phyloP scores from a whole-genome alignment of 1,284 basidiomycete genomes.

The Tilletiaria anomala region DNA sequence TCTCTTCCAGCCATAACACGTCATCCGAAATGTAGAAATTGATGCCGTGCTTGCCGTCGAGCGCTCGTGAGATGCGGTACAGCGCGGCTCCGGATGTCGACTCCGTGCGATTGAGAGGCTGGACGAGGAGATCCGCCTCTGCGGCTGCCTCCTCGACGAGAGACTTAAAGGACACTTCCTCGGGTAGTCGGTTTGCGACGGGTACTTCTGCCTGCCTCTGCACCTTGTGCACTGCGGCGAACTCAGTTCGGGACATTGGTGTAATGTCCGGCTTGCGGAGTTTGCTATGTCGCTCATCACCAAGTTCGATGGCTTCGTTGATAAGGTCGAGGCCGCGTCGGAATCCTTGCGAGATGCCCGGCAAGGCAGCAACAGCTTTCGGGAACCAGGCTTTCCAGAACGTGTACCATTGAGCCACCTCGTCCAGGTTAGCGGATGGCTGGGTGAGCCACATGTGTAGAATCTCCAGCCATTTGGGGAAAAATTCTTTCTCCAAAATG shows the following conservation, averaged over 20 bases:
- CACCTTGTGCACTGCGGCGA: not conserved
- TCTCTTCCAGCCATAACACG: conserved; percentile 43
- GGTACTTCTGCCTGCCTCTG: conserved; percentile 7
- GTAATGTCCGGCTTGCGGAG: conserved; percentile 51
- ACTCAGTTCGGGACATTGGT: conserved; percentile 5
- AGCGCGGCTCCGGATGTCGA: conserved; percentile 56
- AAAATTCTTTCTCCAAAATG: conserved; percentile 61
- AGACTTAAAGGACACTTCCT: conserved; percentile 57
- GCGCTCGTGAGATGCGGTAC: conserved; percentile 60
- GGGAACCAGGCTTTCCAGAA: conserved; percentile 76
- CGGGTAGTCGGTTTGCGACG: not conserved
- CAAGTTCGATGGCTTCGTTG: conserved; percentile 71
- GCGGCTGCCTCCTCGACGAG: conserved; percentile 79
- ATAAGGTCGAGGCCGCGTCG: conserved; percentile 72
- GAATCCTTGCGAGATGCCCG: conserved; percentile 62
- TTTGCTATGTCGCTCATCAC: conserved; percentile 36
- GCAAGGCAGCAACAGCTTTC: conserved; percentile 43
- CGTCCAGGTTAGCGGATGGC: conserved; percentile 64
- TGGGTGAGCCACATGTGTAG: conserved; percentile 79
- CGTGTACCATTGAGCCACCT: conserved; percentile 73
- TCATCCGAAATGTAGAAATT: conserved; percentile 73
- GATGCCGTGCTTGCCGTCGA: conserved; percentile 69
- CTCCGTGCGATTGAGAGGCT: conserved; percentile 69
- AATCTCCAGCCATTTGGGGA: conserved; percentile 88
- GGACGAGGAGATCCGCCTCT: conserved; percentile 67